Evolutionary conservation across 108 stramenopile species (phyloP).

Genomic region (Stephanodiscus minutulus): DNA sequence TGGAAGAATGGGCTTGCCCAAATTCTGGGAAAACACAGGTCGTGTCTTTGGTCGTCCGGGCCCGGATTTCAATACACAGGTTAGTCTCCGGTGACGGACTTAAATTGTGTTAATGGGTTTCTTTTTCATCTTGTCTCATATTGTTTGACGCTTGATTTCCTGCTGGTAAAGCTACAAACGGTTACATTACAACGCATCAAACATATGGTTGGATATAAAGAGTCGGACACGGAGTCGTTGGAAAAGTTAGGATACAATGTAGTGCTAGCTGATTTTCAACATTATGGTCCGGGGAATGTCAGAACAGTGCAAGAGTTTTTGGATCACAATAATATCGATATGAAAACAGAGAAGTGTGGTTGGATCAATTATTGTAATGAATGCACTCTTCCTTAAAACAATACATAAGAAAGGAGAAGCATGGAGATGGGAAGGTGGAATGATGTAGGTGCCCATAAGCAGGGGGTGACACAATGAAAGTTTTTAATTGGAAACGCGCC

Average conservation of each 20-base stretch:
- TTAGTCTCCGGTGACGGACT: too few relatives aligned
- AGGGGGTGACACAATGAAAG: too few relatives aligned
- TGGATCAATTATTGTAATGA: constrained; percentile 65
- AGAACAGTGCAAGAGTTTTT: constrained; percentile 63
- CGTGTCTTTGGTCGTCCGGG: constrained; percentile 67
- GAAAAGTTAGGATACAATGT: constrained; percentile 35
- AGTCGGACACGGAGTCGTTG: constrained; percentile 42
- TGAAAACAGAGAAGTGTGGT: constrained; percentile 43
- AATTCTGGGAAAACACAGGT: too few relatives aligned
- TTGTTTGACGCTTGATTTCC: too few relatives aligned
- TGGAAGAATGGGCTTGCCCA: constrained; percentile 74
- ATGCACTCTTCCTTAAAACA: constrained; percentile 45
- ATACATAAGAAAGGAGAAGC: too few relatives aligned
- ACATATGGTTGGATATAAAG: constrained; percentile 69
- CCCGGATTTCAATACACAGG: constrained; percentile 45
- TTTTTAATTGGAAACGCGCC: too few relatives aligned
- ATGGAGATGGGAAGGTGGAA: too few relatives aligned
- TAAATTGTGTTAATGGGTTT: too few relatives aligned
- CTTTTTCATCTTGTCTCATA: too few relatives aligned
- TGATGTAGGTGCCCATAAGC: too few relatives aligned
- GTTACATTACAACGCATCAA: constrained; percentile 70
- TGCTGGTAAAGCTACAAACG: constrained; percentile 15
- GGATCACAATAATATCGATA: constrained; percentile 61
- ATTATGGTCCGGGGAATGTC: constrained; percentile 60
- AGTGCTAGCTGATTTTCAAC: constrained; percentile 54